Conservation (phyloP, 306 rosid species). For the Trichosanthes cucumerina region DNA sequence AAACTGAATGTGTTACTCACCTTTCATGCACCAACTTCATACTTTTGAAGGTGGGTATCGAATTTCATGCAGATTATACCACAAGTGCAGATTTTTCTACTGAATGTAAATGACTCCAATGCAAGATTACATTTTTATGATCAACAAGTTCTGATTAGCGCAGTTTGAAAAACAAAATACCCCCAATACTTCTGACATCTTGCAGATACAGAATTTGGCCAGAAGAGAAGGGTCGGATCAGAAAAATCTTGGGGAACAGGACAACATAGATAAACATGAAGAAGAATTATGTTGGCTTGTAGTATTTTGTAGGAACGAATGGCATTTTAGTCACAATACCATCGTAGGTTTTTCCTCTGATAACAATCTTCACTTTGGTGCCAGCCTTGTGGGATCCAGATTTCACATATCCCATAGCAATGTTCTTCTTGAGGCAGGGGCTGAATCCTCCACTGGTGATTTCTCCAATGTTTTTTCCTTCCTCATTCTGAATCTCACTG, state of each 20-base stretch:
- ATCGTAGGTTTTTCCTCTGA: conserved; percentile 83
- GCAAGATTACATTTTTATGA: not conserved
- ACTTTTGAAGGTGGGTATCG: not conserved
- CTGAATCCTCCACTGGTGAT: conserved; percentile 98
- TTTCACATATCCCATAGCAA: conserved; percentile 95
- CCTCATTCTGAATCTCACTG: conserved; percentile 81
- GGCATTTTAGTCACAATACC: conserved; percentile 95
- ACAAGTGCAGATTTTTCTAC: not conserved
- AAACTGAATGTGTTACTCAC: not conserved
- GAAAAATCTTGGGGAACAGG: conserved; percentile 9
- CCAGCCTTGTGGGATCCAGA: conserved; percentile 93
- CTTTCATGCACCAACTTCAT: not conserved
- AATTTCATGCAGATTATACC: not conserved
- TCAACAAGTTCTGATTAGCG: not conserved
- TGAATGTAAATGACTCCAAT: not conserved
- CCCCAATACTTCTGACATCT: conserved; percentile 16
- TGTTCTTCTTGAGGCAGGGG: conserved; percentile 94
- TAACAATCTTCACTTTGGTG: conserved; percentile 74
- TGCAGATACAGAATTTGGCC: conserved; percentile 21
- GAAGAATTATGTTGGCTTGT: conserved; percentile 61
- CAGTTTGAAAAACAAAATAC: conserved; percentile 5
- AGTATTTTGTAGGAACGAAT: conserved; percentile 89
- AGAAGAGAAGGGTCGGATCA: not conserved
- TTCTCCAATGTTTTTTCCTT: conserved; percentile 77
- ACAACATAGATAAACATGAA: conserved; percentile 12